Conservation (phyloP, 2,329 filamentous ascomycete genomes). For the Xylariaceae sp. region DNA sequence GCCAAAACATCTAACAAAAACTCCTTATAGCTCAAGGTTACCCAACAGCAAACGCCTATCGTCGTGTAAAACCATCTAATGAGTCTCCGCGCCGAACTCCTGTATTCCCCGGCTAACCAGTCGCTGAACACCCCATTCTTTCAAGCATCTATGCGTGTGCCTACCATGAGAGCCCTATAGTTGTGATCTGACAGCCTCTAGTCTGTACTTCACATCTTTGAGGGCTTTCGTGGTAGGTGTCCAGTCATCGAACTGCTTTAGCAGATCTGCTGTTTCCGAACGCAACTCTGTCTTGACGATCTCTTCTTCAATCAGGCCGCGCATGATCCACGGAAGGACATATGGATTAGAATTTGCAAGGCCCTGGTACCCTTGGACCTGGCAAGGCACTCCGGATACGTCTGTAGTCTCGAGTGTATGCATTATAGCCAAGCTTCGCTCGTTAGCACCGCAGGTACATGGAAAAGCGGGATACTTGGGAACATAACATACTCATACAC, state of each 20-base stretch:
- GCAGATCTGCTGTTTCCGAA: slow-evolving; percentile 69
- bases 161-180: slow-evolving; percentile 41
- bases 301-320: slow-evolving; percentile 86
- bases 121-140: slow-evolving; percentile 3
- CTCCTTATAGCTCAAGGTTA: not conserved
- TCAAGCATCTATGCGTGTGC: not conserved
- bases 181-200: slow-evolving; percentile 88
- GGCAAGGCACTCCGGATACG: slow-evolving; percentile 45
- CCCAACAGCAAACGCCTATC: slow-evolving; percentile 3
- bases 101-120: not conserved
- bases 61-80: slow-evolving; percentile 1
- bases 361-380: slow-evolving; percentile 48
- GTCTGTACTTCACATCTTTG: slow-evolving; percentile 90
- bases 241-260: slow-evolving; percentile 92
- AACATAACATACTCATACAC: slow-evolving; percentile 66
- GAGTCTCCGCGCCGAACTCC: slow-evolving; percentile 10
- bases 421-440: slow-evolving; percentile 57
- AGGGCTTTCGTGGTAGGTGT: slow-evolving; percentile 83
- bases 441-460: slow-evolving; percentile 10
- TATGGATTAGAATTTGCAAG: slow-evolving; percentile 70
- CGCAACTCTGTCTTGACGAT: slow-evolving; percentile 78
- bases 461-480: not conserved
- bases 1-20: too few species aligned
- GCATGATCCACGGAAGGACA: slow-evolving; percentile 91
- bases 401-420: slow-evolving; percentile 70